A percentile compares a stretch with the other conserved stretches of the same genome.
phyloP scores from a whole-genome alignment of 257 asterid species.

The Apocynum venetum region DNA sequence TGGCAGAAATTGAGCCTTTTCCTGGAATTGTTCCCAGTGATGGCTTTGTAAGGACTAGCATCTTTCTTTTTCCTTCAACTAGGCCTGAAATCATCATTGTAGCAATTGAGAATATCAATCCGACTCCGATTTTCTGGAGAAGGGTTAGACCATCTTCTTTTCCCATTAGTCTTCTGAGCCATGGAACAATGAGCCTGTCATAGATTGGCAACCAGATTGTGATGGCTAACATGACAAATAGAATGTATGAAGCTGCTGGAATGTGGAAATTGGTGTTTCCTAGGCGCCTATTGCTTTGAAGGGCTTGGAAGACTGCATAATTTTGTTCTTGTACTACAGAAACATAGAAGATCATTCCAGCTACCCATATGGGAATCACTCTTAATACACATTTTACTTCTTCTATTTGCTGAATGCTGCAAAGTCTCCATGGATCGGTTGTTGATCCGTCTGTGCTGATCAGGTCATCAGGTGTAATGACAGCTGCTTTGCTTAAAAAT shows the following conservation, averaged over 20 bases:
- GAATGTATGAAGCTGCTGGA: constrained; percentile 32
- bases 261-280: constrained; percentile 16
- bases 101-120: constrained; percentile 10
- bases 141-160: constrained; percentile 29
- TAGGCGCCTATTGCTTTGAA: constrained; percentile 24
- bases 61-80: constrained; percentile 19
- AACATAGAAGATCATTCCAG: constrained; percentile 16
- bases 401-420: constrained; percentile 33
- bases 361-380: constrained; percentile 32
- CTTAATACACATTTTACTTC: constrained; percentile 33
- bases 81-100: constrained; percentile 23
- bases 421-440: constrained; percentile 29
- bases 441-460: constrained; percentile 25
- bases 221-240: constrained; percentile 27
- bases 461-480: constrained; percentile 21
- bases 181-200: constrained; percentile 28
- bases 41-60: constrained; percentile 14
- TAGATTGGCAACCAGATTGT: constrained; percentile 28
- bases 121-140: constrained; percentile 34
- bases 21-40: constrained; percentile 11
- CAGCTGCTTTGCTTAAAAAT: constrained; percentile 33
- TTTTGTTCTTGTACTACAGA: constrained; percentile 16
- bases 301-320: constrained; percentile 25
- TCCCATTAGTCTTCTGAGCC: constrained; percentile 15
- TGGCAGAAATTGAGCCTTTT: constrained; percentile 49